Conservation (phyloP, 345 rosid genomes). For the Litchi chinensis region DNA sequence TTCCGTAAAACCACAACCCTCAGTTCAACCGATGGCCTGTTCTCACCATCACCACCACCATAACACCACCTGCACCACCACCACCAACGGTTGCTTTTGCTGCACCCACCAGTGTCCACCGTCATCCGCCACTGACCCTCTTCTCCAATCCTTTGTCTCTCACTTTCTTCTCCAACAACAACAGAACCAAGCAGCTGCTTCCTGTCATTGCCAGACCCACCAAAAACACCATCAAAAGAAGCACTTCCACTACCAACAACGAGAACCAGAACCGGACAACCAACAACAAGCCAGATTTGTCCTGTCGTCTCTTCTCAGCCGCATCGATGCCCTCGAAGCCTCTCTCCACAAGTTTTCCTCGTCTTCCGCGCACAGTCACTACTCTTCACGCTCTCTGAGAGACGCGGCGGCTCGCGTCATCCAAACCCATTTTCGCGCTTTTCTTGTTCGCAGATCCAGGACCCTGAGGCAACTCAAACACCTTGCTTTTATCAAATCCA, state of each 20-base stretch:
- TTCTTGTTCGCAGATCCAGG: constrained; percentile 77
- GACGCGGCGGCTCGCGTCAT: constrained; percentile 84
- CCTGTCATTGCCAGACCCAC: constrained; percentile 26
- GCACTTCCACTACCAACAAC: constrained; percentile 4
- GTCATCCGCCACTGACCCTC: constrained; percentile 42
- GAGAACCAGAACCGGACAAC: constrained; percentile 15
- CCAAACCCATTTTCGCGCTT: constrained; percentile 74
- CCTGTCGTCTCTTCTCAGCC: constrained; percentile 54
- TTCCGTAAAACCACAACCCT: no score
- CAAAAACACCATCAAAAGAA: constrained; percentile 20
- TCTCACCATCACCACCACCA: constrained; percentile 40
- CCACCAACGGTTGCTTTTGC: constrained; percentile 34
- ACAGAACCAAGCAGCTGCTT: constrained; percentile 21
- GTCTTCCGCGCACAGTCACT: constrained; percentile 16
- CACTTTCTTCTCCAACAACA: constrained; percentile 48
- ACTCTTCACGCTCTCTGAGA: constrained; percentile 42
- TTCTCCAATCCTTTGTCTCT: constrained; percentile 53
- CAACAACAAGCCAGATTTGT: constrained; percentile 29
- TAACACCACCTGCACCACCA: constrained; percentile 32
- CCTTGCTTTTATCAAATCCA: constrained; percentile 70
- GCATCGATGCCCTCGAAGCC: constrained; percentile 56
- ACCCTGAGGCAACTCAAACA: constrained; percentile 77
- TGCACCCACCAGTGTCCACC: constrained; percentile 29
- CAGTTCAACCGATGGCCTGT: constrained; percentile 49
- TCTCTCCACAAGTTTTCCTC: constrained; percentile 42